A percentile compares a stretch with the other conserved stretches of the same genome.
Evolutionary conservation across 768 basidiomycete genomes (phyloP).

Genomic region (Tulasnella sp.): DNA sequence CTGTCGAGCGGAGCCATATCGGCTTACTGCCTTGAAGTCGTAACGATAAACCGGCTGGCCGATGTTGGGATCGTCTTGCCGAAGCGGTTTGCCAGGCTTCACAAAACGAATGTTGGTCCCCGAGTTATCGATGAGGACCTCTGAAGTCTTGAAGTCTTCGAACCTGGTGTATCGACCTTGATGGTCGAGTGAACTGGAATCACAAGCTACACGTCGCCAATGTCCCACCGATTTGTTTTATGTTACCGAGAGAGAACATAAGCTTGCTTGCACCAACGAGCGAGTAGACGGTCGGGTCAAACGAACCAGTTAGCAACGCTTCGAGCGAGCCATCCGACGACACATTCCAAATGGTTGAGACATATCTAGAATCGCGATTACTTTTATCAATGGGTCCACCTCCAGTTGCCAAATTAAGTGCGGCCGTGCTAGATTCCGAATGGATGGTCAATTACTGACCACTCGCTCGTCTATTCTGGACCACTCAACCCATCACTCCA

Average conservation of each 20-base stretch:
- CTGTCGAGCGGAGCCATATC: too few species aligned
- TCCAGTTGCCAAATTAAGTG: neutral
- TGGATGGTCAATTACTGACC: neutral
- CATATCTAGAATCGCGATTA: too few species aligned
- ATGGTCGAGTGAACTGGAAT: neutral
- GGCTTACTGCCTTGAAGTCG: neutral
- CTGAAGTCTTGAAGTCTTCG: neutral
- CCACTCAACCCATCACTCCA: neutral
- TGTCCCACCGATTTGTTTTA: too few species aligned
- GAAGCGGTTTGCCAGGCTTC: neutral
- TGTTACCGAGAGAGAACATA: too few species aligned
- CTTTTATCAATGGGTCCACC: neutral
- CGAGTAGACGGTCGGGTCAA: too few species aligned
- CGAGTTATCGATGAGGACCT: neutral
- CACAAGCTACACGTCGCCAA: neutral
- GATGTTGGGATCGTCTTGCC: neutral
- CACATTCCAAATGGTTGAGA: neutral
- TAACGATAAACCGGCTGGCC: neutral
- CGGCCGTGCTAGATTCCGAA: neutral
- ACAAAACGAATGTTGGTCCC: neutral
- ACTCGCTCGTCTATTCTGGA: neutral
- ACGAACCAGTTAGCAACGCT: neutral
- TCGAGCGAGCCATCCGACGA: neutral
- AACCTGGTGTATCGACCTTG: neutral
- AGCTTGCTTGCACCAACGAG: too few species aligned